A percentile compares a stretch with the other conserved stretches of the same genome.
Conservation (phyloP, 345 rosid species). For the Brassica nigra region DNA sequence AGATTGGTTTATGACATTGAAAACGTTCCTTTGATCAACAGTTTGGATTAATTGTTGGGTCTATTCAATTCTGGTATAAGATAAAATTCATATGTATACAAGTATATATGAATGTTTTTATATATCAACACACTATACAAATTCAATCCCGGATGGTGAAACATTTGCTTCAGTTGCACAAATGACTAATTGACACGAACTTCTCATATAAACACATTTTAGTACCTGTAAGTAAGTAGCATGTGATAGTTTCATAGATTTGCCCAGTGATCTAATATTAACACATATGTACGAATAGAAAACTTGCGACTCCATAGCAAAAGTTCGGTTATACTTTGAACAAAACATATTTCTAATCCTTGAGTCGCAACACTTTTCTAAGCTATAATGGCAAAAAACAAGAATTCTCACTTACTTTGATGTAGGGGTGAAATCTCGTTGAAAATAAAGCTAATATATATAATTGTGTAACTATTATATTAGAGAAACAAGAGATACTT, state of each 20-base stretch:
- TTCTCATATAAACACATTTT: not conserved
- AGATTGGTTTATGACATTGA: not conserved
- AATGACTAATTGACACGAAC: not conserved
- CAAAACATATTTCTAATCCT: not conserved
- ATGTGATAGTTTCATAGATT: not conserved
- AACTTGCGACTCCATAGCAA: not conserved
- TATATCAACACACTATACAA: not conserved
- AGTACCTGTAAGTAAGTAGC: not conserved
- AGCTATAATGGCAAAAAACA: not conserved
- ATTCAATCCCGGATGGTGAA: not conserved
- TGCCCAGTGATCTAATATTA: not conserved
- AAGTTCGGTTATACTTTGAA: not conserved
- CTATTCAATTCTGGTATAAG: not conserved
- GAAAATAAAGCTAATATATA: constrained; percentile 1
- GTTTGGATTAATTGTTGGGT: not conserved
- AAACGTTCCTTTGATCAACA: not conserved
- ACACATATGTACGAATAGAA: not conserved
- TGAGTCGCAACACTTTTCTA: not conserved
- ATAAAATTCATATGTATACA: not conserved
- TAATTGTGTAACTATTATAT: not conserved
- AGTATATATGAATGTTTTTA: not conserved
- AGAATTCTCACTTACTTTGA: not conserved
- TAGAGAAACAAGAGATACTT: not conserved
- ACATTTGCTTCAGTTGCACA: not conserved
- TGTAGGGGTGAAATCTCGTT: constrained; percentile 4